Conservation (phyloP, 441 rosid genomes). For the Arabidopsis lyrata region DNA sequence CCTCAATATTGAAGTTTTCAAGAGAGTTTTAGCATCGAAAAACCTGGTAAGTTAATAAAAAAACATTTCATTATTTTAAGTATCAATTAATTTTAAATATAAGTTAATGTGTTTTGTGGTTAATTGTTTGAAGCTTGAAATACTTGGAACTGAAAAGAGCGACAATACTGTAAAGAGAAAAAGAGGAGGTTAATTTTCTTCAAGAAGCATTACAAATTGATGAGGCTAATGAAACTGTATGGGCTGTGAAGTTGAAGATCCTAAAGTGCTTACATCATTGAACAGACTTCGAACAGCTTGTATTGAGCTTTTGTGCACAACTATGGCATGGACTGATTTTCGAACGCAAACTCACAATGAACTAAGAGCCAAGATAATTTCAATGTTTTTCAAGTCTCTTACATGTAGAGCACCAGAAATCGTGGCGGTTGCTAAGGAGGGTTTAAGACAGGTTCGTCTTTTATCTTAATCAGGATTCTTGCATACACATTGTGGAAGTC, state of each 20-base stretch:
- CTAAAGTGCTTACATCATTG: slow-evolving; percentile 80
- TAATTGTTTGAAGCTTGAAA: too few relatives aligned
- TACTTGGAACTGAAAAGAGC: too few relatives aligned
- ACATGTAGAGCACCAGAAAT: slow-evolving; percentile 97
- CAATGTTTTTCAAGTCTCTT: slow-evolving; percentile 99
- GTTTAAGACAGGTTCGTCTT: slow-evolving; percentile 82
- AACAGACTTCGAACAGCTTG: slow-evolving; percentile 97
- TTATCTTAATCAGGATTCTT: slow-evolving; percentile 19
- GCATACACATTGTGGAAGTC: slow-evolving; percentile 11
- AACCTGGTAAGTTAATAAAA: too few relatives aligned
- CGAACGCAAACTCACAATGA: slow-evolving; percentile 86
- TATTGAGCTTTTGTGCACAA: slow-evolving; percentile 95
- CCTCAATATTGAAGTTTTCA: too few relatives aligned
- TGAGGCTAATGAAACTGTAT: slow-evolving; percentile 94
- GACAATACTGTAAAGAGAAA: too few relatives aligned
- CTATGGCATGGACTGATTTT: slow-evolving; percentile 99
- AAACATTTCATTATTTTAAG: too few relatives aligned
- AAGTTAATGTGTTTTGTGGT: too few relatives aligned
- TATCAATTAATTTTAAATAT: too few relatives aligned
- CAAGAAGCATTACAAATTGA: slow-evolving; percentile 99
- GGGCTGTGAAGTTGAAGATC: slow-evolving; percentile 93
- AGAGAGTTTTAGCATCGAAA: too few relatives aligned
- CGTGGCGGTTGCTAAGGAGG: slow-evolving; percentile 99
- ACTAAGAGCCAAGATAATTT: slow-evolving; percentile 90
- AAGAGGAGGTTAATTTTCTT: slow-evolving; percentile 63